Percentiles rank a stretch among this genome's conserved stretches.
These are phyloP conservation scores for Alectoria sarmentosa DNA, from an alignment of 495 filamentous ascomycete species.

Conservation along the genomic window DNA sequence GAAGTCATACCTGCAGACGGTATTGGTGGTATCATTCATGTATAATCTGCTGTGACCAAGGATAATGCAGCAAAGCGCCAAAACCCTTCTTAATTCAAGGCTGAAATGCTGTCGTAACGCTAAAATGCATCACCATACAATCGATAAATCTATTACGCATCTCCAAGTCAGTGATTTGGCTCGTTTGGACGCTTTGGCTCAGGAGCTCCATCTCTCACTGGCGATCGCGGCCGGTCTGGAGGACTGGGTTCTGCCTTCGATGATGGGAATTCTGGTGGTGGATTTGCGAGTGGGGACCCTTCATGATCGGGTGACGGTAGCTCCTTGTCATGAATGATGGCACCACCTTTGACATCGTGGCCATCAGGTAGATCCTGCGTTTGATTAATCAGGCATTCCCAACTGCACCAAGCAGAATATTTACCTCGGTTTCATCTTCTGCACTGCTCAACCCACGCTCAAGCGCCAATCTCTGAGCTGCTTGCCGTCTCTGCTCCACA, in stretches of 20 bases:
- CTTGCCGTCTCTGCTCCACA: conserved; percentile 60
- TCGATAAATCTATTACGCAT: neutral
- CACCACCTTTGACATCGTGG: conserved; percentile 13
- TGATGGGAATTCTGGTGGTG: neutral
- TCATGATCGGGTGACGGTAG: conserved; percentile 6
- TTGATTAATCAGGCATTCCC: neutral
- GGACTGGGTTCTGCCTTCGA: neutral
- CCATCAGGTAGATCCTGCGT: neutral
- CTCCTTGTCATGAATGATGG: conserved; percentile 10
- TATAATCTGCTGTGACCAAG: neutral
- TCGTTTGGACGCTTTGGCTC: conserved; percentile 7
- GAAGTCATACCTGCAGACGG: neutral
- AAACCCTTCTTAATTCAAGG: neutral
- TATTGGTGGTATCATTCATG: neutral
- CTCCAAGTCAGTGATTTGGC: neutral
- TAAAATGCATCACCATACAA: conserved; percentile 1
- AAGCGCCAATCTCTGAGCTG: conserved; percentile 64
- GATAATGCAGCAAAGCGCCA: neutral
- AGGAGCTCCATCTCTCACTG: neutral
- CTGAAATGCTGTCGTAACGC: neutral
- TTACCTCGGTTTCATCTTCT: conserved; percentile 14
- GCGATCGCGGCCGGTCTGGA: neutral
- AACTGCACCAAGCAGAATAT: neutral
- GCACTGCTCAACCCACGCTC: conserved; percentile 54
- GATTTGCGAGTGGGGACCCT: neutral